Percentiles rank a stretch among this genome's conserved stretches.
Conservation (phyloP, 1,284 basidiomycete species). For the Rhodotorula sp. region DNA sequence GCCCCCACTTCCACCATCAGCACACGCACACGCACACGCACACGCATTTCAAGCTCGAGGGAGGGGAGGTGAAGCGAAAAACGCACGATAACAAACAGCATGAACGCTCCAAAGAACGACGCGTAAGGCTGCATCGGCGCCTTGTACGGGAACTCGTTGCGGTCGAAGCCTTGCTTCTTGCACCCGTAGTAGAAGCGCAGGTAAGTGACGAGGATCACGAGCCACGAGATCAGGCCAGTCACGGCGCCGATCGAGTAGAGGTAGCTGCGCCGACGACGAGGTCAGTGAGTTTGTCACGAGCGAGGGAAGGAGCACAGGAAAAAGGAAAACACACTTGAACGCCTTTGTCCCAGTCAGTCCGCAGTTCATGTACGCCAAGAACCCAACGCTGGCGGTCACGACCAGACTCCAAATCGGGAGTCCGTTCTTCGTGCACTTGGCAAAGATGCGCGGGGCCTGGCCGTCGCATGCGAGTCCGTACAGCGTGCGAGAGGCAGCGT, state of each 20-base stretch:
- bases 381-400: constrained; percentile 55
- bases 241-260: constrained; percentile 40
- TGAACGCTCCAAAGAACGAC: constrained; percentile 37
- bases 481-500: constrained; percentile 74
- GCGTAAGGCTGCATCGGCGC: constrained; percentile 49
- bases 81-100: constrained; percentile 13
- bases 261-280: not conserved
- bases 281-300: not conserved
- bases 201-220: constrained; percentile 65
- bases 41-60: too few species aligned
- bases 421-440: constrained; percentile 68
- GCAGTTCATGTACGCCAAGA: constrained; percentile 58
- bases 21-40: too few species aligned
- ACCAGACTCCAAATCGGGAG: constrained; percentile 66
- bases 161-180: constrained; percentile 59
- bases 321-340: constrained; percentile 47
- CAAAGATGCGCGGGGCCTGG: constrained; percentile 62
- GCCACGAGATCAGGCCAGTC: constrained; percentile 59
- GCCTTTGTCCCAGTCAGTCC: constrained; percentile 43
- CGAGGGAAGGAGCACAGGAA: not conserved
- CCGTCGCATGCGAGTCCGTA: constrained; percentile 73
- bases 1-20: constrained; percentile 1
- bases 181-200: constrained; percentile 67
- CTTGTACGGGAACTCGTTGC: constrained; percentile 58
- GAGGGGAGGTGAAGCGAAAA: not conserved